These are phyloP conservation scores for Trichoderma arundinaceum DNA, from an alignment of 2,329 filamentous ascomycete genomes.

Conservation along the genomic window DNA sequence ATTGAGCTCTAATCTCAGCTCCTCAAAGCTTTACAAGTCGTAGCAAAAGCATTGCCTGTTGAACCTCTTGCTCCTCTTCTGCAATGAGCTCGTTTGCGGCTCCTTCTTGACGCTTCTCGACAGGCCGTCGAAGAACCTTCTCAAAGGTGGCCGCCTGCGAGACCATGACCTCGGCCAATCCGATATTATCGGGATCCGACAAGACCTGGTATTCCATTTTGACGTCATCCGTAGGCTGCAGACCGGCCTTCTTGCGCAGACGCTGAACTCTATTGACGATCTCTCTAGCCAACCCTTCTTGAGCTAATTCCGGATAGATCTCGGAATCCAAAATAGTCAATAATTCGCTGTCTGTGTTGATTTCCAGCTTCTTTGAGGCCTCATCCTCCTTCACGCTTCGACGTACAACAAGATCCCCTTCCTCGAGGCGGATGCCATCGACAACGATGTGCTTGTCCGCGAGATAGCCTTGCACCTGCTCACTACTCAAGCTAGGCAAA, in stretches of 20 bases:
- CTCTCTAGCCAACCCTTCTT: constrained; percentile 88
- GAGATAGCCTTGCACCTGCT: constrained; percentile 81
- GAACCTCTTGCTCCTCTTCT: constrained; percentile 85
- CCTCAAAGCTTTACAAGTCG: constrained; percentile 73
- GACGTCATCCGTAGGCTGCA: constrained; percentile 91
- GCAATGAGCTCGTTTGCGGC: constrained; percentile 60
- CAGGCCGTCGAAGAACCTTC: constrained; percentile 76
- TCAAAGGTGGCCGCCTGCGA: constrained; percentile 72
- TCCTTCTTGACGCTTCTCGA: constrained; percentile 57
- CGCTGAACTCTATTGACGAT: constrained; percentile 93
- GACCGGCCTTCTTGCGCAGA: constrained; percentile 88
- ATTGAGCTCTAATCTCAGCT: neutral
- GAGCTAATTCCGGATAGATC: constrained; percentile 81
- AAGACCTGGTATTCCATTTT: constrained; percentile 91
- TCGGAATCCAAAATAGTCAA: constrained; percentile 87
- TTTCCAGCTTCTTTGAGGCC: constrained; percentile 75
- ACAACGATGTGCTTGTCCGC: constrained; percentile 76
- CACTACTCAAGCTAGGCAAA: constrained; percentile 76
- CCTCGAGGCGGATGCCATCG: constrained; percentile 81
- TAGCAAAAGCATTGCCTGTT: constrained; percentile 80
- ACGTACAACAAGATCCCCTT: constrained; percentile 79
- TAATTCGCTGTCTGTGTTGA: constrained; percentile 87
- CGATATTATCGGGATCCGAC: constrained; percentile 77
- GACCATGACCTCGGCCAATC: constrained; percentile 71
- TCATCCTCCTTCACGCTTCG: constrained; percentile 77